These are phyloP conservation scores for Oryza meridionalis DNA, from an alignment of 176 grass and related monocot species.

Conservation along the genomic window DNA sequence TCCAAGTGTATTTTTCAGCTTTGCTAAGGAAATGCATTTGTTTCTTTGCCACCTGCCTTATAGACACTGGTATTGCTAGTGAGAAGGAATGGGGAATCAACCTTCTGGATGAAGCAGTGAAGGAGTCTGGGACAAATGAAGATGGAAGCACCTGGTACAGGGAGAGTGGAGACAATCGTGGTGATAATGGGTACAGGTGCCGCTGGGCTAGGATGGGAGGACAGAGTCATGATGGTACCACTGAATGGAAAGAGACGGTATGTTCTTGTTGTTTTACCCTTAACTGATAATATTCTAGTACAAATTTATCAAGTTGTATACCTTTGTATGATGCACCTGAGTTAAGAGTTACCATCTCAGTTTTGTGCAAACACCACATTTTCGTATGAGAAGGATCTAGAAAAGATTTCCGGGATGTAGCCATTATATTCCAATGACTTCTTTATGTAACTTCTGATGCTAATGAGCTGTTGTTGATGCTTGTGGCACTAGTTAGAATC, in stretches of 20 bases:
- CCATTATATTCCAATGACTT: neutral
- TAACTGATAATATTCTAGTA: constrained; percentile 14
- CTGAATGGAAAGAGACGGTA: constrained; percentile 93
- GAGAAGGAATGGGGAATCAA: constrained; percentile 99
- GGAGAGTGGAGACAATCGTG: constrained; percentile 78
- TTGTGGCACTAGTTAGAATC: constrained; percentile 6
- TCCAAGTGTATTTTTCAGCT: constrained; percentile 23
- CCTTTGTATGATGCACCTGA: neutral
- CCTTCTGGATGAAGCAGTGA: constrained; percentile 80
- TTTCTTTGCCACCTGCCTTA: constrained; percentile 69
- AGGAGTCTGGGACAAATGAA: constrained; percentile 78
- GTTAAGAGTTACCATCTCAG: neutral
- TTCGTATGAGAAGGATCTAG: neutral
- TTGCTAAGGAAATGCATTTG: constrained; percentile 56
- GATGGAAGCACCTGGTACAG: constrained; percentile 97
- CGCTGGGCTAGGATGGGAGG: constrained; percentile 97
- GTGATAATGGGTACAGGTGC: constrained; percentile 84
- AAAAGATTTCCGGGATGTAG: neutral
- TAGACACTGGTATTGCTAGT: constrained; percentile 99
- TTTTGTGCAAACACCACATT: neutral
- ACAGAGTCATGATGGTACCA: constrained; percentile 68
- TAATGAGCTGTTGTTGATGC: neutral
- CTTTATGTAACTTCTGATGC: constrained; percentile 4
- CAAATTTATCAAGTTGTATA: neutral
- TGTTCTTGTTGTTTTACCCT: constrained; percentile 36